A percentile compares a stretch with the other conserved stretches of the same genome.
These are phyloP conservation scores for Asterophora lycoperdoides DNA, from an alignment of 768 basidiomycete genomes.

Conservation along the genomic window DNA sequence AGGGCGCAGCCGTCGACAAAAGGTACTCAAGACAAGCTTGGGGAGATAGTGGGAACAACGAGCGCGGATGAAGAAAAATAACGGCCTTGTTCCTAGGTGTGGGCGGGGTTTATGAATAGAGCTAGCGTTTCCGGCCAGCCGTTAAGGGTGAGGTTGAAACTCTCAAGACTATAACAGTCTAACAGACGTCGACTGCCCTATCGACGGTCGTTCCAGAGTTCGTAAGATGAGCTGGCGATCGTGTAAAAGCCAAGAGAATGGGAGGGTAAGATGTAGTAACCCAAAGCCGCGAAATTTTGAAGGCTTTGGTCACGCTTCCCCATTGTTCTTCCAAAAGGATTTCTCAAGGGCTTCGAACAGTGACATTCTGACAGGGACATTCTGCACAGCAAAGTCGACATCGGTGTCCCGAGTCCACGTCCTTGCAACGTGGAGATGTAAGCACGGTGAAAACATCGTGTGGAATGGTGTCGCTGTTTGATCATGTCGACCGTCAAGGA, in stretches of 20 bases:
- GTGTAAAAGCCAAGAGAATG: slow-evolving; percentile 8
- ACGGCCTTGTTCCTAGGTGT: slow-evolving; percentile 5
- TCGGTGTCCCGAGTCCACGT: background rate
- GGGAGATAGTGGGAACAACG: slow-evolving; percentile 9
- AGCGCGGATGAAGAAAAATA: slow-evolving; percentile 11
- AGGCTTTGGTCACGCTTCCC: slow-evolving; percentile 4
- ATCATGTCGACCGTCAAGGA: too few species aligned
- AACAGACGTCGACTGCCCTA: background rate
- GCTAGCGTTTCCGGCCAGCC: slow-evolving; percentile 22
- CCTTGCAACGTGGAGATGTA: background rate
- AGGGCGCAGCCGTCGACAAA: slow-evolving; percentile 22
- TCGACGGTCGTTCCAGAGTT: slow-evolving; percentile 1
- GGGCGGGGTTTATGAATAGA: slow-evolving; percentile 19
- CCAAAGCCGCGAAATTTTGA: background rate
- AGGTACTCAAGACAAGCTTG: slow-evolving; percentile 11
- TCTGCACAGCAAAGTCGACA: background rate
- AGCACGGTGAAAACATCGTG: background rate
- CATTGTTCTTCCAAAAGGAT: slow-evolving; percentile 8
- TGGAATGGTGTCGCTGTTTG: too few species aligned
- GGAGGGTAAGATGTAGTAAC: background rate
- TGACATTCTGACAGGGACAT: too few species aligned
- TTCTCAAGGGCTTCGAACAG: background rate
- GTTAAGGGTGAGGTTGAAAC: slow-evolving; percentile 18
- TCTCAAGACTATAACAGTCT: slow-evolving; percentile 2
- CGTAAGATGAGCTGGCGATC: slow-evolving; percentile 6